Evolutionary conservation across 208 protist genomes (phyloP).

Genomic region (Naegleria gruberi): DNA sequence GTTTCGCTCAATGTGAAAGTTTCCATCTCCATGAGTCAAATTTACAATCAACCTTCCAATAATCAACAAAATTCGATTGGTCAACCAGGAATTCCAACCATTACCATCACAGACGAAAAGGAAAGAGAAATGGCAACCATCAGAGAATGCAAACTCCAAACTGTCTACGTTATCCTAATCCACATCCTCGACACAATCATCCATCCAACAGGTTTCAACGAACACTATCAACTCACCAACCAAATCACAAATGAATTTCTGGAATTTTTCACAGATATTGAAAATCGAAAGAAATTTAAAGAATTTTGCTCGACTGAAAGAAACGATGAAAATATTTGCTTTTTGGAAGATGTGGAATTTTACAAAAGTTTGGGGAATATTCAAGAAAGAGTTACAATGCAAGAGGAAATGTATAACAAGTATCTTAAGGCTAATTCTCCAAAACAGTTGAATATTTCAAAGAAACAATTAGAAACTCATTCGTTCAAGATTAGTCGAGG

Average conservation of each 20-base stretch:
- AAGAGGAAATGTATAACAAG: constrained; percentile 2
- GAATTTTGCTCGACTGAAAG: not conserved
- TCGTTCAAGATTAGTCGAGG: not conserved
- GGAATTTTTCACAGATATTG: not conserved
- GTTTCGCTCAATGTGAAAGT: not conserved
- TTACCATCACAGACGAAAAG: not conserved
- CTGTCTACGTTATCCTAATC: not conserved
- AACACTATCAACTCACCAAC: not conserved
- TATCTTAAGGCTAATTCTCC: not conserved
- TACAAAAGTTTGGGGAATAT: not conserved
- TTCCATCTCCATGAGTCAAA: not conserved
- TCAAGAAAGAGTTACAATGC: not conserved
- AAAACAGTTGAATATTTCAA: not conserved
- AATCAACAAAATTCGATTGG: too few species aligned
- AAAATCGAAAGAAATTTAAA: not conserved
- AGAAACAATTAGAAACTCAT: not conserved
- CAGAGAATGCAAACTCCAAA: not conserved
- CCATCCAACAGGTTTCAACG: not conserved
- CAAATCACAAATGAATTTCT: not conserved
- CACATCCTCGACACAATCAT: not conserved
- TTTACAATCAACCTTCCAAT: not conserved
- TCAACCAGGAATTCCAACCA: not conserved
- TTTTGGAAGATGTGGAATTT: not conserved
- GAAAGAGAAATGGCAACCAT: not conserved
- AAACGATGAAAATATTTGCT: not conserved